phyloP scores from a whole-genome alignment of 2,329 filamentous ascomycete genomes.

The Verruconis gallopava region DNA sequence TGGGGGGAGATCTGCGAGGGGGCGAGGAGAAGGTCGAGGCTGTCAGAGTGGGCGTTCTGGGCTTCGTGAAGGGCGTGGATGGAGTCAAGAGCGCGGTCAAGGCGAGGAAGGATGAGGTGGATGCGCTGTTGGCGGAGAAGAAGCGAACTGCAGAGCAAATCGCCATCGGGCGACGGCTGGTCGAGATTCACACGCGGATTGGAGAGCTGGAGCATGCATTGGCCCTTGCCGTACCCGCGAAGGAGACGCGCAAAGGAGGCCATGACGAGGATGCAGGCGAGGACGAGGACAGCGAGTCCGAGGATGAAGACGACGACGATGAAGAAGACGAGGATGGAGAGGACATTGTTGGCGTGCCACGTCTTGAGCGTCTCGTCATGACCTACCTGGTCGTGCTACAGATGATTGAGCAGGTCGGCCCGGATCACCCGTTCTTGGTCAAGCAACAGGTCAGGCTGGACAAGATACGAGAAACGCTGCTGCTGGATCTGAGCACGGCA shows the following conservation, averaged over 20 bases:
- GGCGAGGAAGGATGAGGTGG: slow-evolving; percentile 50
- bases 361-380: slow-evolving; percentile 42
- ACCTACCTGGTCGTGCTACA: slow-evolving; percentile 45
- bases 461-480: slow-evolving; percentile 47
- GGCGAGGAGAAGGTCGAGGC: slow-evolving; percentile 89
- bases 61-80: slow-evolving; percentile 71
- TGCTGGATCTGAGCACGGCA: slow-evolving; percentile 51
- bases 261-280: slow-evolving; percentile 12
- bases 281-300: slow-evolving; percentile 17
- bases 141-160: slow-evolving; percentile 50
- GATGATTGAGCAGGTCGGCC: slow-evolving; percentile 37
- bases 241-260: too few relatives aligned
- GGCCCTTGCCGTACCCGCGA: slow-evolving; percentile 40
- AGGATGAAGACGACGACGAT: slow-evolving; percentile 22
- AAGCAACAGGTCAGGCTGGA: slow-evolving; percentile 43
- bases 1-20: slow-evolving; percentile 69
- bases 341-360: slow-evolving; percentile 11
- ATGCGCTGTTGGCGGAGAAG: slow-evolving; percentile 51
- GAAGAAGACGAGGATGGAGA: slow-evolving; percentile 16
- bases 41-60: slow-evolving; percentile 72
- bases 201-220: slow-evolving; percentile 50
- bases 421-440: slow-evolving; percentile 49
- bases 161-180: slow-evolving; percentile 45
- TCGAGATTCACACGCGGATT: slow-evolving; percentile 54
- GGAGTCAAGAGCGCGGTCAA: slow-evolving; percentile 55